Evolutionary conservation across 2,329 filamentous ascomycete genomes (phyloP).

Genomic region (Arthroderma uncinatum): DNA sequence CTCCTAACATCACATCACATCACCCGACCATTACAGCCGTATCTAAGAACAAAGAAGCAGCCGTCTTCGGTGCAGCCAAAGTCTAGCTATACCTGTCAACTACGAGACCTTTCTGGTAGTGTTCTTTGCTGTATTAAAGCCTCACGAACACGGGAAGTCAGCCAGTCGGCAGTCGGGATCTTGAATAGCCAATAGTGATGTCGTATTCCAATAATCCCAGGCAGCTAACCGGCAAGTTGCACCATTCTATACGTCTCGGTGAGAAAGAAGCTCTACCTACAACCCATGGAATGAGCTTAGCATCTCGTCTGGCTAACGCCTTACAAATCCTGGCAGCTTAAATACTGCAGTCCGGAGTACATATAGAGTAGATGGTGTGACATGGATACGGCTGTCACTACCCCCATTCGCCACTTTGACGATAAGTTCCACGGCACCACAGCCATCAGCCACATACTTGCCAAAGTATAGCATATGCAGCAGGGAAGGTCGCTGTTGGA

Average conservation of each 20-base stretch:
- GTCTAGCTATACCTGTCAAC: background rate
- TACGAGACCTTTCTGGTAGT: background rate
- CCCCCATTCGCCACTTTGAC: slow-evolving; percentile 4
- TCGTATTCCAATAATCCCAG: background rate
- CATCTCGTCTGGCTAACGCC: background rate
- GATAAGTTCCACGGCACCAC: background rate
- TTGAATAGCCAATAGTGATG: background rate
- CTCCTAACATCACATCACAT: background rate
- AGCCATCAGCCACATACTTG: slow-evolving; percentile 3
- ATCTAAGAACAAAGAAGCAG: background rate
- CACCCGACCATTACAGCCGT: background rate
- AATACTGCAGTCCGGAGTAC: background rate
- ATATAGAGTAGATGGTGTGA: background rate
- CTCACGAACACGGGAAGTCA: background rate
- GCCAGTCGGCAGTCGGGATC: background rate
- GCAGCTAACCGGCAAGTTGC: background rate
- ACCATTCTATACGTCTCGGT: background rate
- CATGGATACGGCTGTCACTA: background rate
- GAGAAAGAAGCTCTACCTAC: background rate
- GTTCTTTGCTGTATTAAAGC: background rate
- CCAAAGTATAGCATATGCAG: background rate
- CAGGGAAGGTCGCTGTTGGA: background rate
- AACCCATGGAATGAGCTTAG: background rate
- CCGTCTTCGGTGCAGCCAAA: background rate
- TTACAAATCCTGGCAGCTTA: background rate